phyloP scores from a whole-genome alignment of 495 filamentous ascomycete genomes.

The Hypoxylon fuscum region DNA sequence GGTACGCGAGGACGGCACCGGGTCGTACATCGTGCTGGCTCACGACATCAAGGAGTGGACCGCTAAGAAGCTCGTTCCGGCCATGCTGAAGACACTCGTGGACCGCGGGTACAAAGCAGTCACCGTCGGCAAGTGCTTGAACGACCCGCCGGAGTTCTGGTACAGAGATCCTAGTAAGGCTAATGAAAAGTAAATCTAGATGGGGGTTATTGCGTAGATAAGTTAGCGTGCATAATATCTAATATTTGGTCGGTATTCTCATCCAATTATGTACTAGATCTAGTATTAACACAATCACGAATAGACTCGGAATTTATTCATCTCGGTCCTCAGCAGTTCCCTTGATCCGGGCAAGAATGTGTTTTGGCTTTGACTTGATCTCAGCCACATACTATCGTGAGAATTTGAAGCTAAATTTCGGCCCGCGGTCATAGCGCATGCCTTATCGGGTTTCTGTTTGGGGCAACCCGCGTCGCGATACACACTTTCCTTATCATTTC shows the following conservation, averaged over 20 bases:
- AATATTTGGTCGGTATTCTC: no score
- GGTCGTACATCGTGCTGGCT: conserved; percentile 51
- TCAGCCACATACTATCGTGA: no score
- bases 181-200: not conserved
- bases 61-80: conserved; percentile 68
- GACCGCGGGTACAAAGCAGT: conserved; percentile 59
- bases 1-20: conserved; percentile 45
- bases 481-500: not conserved
- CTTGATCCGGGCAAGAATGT: no score
- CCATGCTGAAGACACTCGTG: conserved; percentile 65
- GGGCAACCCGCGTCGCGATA: not conserved
- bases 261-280: no score
- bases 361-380: no score
- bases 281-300: no score
- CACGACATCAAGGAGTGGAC: conserved; percentile 76
- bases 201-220: not conserved
- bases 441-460: no score
- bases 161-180: conserved; percentile 42
- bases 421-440: no score
- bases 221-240: not conserved
- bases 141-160: conserved; percentile 53
- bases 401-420: no score
- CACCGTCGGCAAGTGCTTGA: conserved; percentile 53
- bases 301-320: no score
- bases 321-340: no score